Conservation (phyloP, 2,329 filamentous ascomycete species). For the Penicillium olsonii region DNA sequence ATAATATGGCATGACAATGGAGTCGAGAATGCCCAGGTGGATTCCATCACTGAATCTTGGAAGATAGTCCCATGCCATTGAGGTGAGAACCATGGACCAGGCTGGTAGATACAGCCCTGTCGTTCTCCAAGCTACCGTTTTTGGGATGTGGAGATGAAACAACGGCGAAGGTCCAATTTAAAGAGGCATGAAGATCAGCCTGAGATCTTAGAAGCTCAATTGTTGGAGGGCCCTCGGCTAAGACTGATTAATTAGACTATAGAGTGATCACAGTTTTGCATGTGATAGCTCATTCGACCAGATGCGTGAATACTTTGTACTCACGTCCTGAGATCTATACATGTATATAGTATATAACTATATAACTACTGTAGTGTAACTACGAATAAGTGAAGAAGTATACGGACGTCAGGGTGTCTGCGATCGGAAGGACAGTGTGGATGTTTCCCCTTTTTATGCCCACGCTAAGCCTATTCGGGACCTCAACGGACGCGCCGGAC, state of each 20-base stretch:
- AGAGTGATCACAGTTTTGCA: not conserved
- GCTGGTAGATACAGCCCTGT: not conserved
- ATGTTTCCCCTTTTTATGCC: constrained; percentile 31
- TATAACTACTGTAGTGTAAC: not conserved
- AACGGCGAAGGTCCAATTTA: not conserved
- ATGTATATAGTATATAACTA: too few species aligned
- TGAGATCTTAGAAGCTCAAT: not conserved
- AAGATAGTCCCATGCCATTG: not conserved
- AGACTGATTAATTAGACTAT: not conserved
- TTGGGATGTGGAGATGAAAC: not conserved
- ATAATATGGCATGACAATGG: not conserved
- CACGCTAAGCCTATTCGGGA: constrained; percentile 29
- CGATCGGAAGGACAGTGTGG: constrained; percentile 14
- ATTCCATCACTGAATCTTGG: too few species aligned
- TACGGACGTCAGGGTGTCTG: not conserved
- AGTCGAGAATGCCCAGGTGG: too few species aligned
- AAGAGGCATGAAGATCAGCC: not conserved
- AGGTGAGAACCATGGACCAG: not conserved
- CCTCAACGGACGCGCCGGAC: constrained; percentile 30
- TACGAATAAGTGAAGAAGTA: not conserved
- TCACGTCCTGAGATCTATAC: too few species aligned
- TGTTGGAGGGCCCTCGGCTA: not conserved
- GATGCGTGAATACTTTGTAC: too few species aligned
- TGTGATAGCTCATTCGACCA: constrained; percentile 1
- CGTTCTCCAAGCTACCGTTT: too few species aligned